Conservation (phyloP, 192 early-diverging fungal genomes). For the Cladochytrium replicatum region DNA sequence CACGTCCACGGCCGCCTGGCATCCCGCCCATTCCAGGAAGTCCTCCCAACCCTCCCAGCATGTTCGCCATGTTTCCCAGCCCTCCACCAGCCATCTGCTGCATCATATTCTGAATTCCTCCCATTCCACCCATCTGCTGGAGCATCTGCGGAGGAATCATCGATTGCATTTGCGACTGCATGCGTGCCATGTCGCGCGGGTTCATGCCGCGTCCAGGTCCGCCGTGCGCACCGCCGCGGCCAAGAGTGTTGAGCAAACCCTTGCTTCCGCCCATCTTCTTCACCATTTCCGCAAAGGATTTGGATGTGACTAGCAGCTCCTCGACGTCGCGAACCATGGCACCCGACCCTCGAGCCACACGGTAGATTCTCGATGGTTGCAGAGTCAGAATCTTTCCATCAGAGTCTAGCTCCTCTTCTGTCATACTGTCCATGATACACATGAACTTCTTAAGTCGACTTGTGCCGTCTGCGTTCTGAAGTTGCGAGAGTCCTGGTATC, state of each 20-base stretch:
- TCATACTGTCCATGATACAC: constrained; percentile 97
- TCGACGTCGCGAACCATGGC: constrained; percentile 73
- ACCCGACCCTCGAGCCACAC: constrained; percentile 80
- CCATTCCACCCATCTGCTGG: constrained; percentile 63
- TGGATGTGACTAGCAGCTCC: constrained; percentile 66
- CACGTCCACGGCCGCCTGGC: background rate
- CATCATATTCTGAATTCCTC: constrained; percentile 71
- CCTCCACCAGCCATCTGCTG: constrained; percentile 54
- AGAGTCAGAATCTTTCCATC: constrained; percentile 75
- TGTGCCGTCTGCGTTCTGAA: constrained; percentile 47
- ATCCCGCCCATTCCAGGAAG: background rate
- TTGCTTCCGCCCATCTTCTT: constrained; percentile 91
- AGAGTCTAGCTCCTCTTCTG: constrained; percentile 73
- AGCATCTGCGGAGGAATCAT: constrained; percentile 60
- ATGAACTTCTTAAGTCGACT: constrained; percentile 61
- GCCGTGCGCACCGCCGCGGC: constrained; percentile 24
- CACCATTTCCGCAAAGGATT: constrained; percentile 73
- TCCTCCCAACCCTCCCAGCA: constrained; percentile 7
- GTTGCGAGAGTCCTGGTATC: constrained; percentile 63
- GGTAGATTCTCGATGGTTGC: constrained; percentile 57
- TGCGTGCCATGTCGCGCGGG: constrained; percentile 25
- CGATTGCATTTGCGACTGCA: constrained; percentile 36
- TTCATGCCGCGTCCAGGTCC: constrained; percentile 10
- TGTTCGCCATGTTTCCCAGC: constrained; percentile 10
- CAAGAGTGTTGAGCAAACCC: constrained; percentile 60